These are phyloP conservation scores for Sanguinoderma infundibulare DNA, from an alignment of 1,284 basidiomycete species.

Conservation along the genomic window DNA sequence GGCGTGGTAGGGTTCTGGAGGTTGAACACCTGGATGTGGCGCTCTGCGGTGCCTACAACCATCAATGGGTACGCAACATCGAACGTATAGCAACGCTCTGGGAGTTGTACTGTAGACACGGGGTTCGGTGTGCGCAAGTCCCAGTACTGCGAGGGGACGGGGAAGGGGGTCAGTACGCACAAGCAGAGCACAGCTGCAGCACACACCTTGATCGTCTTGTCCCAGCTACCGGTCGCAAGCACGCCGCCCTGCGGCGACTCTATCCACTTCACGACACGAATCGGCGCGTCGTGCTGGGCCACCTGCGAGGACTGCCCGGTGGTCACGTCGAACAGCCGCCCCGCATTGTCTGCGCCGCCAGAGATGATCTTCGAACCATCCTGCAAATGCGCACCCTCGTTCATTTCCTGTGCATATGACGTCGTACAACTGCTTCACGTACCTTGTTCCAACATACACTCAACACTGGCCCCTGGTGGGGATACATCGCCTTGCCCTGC, in stretches of 20 bases:
- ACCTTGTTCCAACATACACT: slow-evolving; percentile 85
- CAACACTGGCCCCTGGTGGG: slow-evolving; percentile 84
- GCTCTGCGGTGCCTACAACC: slow-evolving; percentile 94
- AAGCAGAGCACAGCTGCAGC: not conserved
- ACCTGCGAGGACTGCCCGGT: slow-evolving; percentile 77
- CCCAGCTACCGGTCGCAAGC: slow-evolving; percentile 89
- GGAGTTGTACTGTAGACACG: slow-evolving; percentile 78
- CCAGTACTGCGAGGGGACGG: slow-evolving; percentile 76
- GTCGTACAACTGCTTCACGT: slow-evolving; percentile 11
- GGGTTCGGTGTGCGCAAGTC: slow-evolving; percentile 79
- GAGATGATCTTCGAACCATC: slow-evolving; percentile 86
- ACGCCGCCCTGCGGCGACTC: slow-evolving; percentile 72
- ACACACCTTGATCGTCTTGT: slow-evolving; percentile 84
- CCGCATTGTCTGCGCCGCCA: slow-evolving; percentile 87
- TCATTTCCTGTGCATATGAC: not conserved
- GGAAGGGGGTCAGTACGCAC: not conserved
- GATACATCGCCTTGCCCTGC: slow-evolving; percentile 83
- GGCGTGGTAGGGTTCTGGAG: slow-evolving; percentile 78
- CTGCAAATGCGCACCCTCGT: slow-evolving; percentile 36
- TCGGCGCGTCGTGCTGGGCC: slow-evolving; percentile 84
- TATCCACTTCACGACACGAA: slow-evolving; percentile 79
- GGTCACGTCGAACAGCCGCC: slow-evolving; percentile 79
- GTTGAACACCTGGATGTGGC: slow-evolving; percentile 90
- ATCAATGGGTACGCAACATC: slow-evolving; percentile 87
- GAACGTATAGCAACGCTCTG: slow-evolving; percentile 90